Evolutionary conservation across 176 grass and related monocot species (phyloP).

Genomic region (Typha latifolia): DNA sequence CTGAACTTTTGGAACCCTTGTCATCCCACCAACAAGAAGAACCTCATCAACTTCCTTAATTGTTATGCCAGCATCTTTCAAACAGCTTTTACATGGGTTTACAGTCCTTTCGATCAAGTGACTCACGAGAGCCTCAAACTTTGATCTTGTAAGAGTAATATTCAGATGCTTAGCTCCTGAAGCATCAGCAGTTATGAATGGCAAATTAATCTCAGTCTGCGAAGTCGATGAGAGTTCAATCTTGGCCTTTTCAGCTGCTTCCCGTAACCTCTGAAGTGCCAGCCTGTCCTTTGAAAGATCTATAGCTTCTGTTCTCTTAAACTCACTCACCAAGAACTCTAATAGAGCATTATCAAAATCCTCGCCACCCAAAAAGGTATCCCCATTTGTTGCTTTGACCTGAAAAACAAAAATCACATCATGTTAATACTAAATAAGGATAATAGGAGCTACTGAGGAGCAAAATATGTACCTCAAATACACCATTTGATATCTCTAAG

Average conservation of each 20-base stretch:
- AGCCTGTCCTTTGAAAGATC: conserved; percentile 15
- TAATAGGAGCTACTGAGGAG: too few relatives aligned
- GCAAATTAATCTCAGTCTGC: conserved; percentile 11
- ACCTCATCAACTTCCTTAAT: conserved; percentile 12
- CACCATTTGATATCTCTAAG: conserved; percentile 16
- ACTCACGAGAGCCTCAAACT: conserved; percentile 9
- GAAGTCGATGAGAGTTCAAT: conserved; percentile 15
- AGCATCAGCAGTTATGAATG: conserved; percentile 17
- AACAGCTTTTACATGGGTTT: conserved; percentile 9
- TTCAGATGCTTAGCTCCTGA: conserved; percentile 18
- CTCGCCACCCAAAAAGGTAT: conserved; percentile 13
- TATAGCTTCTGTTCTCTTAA: conserved; percentile 10
- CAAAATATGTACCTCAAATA: conserved; percentile 8
- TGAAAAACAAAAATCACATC: background rate
- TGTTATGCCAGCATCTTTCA: conserved; percentile 12
- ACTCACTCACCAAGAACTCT: conserved; percentile 10
- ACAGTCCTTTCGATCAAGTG: conserved; percentile 11
- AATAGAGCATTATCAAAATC: conserved; percentile 8
- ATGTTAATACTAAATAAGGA: background rate
- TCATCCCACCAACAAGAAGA: conserved; percentile 15
- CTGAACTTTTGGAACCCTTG: conserved; percentile 10
- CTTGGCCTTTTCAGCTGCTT: conserved; percentile 18
- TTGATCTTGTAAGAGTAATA: conserved; percentile 16
- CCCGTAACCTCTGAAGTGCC: conserved; percentile 6
- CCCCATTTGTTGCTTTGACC: conserved; percentile 15